Evolutionary conservation across 2,329 filamentous ascomycete genomes (phyloP).

Genomic region (Fusarium compactum): DNA sequence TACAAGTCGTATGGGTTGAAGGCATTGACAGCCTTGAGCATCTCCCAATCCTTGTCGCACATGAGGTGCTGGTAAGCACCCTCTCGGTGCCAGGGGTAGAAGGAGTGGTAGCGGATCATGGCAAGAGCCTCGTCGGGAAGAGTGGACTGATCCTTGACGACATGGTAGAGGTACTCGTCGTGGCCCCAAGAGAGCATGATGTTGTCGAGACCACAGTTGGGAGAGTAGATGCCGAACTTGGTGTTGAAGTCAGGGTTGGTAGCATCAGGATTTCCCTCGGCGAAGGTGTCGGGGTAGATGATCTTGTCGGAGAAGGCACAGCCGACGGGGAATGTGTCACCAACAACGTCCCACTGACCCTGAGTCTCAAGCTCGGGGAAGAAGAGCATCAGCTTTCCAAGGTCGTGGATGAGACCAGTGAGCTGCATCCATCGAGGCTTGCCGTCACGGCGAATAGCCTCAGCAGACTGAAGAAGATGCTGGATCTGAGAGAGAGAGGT

Average conservation of each 20-base stretch:
- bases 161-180: constrained; percentile 88
- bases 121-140: constrained; percentile 86
- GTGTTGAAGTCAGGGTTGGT: constrained; percentile 78
- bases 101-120: constrained; percentile 94
- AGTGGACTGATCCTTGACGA: constrained; percentile 83
- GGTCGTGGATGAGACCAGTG: constrained; percentile 81
- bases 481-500: constrained; percentile 89
- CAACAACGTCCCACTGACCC: constrained; percentile 94
- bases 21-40: constrained; percentile 83
- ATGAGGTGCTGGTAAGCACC: constrained; percentile 86
- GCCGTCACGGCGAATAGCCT: constrained; percentile 88
- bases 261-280: constrained; percentile 77
- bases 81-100: constrained; percentile 91
- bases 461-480: constrained; percentile 87
- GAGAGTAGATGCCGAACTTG: constrained; percentile 82
- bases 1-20: constrained; percentile 95
- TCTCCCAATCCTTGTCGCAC: constrained; percentile 82
- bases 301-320: constrained; percentile 80
- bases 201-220: constrained; percentile 85
- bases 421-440: constrained; percentile 87
- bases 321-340: constrained; percentile 85
- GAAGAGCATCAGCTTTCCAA: constrained; percentile 84
- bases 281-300: constrained; percentile 84
- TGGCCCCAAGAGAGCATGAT: constrained; percentile 93
- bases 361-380: constrained; percentile 73